Conservation (phyloP, 768 basidiomycete genomes). For the Agaricus subrufescens region DNA sequence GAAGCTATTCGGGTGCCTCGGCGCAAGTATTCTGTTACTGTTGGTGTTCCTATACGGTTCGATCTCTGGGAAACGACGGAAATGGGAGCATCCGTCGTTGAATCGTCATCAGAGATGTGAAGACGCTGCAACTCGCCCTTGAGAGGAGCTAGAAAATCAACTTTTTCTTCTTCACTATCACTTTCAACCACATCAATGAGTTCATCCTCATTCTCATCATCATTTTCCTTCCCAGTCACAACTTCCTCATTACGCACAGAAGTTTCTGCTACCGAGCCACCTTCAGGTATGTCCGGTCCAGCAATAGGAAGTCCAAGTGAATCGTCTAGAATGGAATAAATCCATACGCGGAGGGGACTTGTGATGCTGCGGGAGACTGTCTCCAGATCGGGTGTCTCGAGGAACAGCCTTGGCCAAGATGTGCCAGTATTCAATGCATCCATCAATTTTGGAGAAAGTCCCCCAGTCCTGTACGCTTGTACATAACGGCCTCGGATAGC, state of each 20-base stretch:
- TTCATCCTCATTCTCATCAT: slow-evolving; percentile 49
- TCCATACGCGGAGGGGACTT: slow-evolving; percentile 57
- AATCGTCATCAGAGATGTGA: slow-evolving; percentile 33
- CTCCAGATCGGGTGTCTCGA: slow-evolving; percentile 75
- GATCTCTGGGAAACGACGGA: slow-evolving; percentile 30
- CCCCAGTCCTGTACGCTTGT: slow-evolving; percentile 57
- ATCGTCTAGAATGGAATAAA: slow-evolving; percentile 65
- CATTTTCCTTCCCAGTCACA: slow-evolving; percentile 13
- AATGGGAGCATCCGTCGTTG: slow-evolving; percentile 23
- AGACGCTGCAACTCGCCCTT: slow-evolving; percentile 63
- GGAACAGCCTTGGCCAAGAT: slow-evolving; percentile 68
- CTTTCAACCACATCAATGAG: slow-evolving; percentile 67
- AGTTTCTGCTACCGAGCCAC: background rate
- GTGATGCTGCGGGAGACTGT: slow-evolving; percentile 61
- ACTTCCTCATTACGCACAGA: slow-evolving; percentile 12
- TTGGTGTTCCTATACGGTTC: slow-evolving; percentile 17
- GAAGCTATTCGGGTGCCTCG: slow-evolving; percentile 61
- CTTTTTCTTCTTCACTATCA: slow-evolving; percentile 46
- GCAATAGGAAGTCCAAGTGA: slow-evolving; percentile 54
- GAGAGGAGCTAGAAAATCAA: slow-evolving; percentile 63
- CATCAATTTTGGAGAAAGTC: slow-evolving; percentile 50
- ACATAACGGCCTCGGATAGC: slow-evolving; percentile 48
- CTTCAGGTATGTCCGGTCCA: background rate
- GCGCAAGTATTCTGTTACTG: slow-evolving; percentile 57
- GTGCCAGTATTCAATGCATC: slow-evolving; percentile 60